These are phyloP conservation scores for Euphrasia confusa DNA, from an alignment of 257 asterid species.

Conservation along the genomic window DNA sequence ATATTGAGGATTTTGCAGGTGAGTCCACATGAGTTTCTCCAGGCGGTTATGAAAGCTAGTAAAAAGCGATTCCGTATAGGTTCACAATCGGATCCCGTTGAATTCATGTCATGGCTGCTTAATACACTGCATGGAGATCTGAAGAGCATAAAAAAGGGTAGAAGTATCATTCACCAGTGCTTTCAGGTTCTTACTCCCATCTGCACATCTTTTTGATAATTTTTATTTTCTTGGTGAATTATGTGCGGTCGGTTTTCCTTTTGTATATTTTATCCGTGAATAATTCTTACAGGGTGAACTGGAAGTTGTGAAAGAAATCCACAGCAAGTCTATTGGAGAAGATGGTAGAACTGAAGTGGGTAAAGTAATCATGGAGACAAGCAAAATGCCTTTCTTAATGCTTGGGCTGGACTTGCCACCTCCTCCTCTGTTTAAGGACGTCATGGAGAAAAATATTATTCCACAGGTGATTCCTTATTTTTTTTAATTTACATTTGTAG, in stretches of 20 bases:
- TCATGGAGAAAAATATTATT: conserved; percentile 93
- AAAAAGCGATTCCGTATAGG: conserved; percentile 84
- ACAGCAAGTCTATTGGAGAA: conserved; percentile 37
- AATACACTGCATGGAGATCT: conserved; percentile 76
- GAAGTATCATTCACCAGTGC: conserved; percentile 85
- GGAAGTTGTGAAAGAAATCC: conserved; percentile 81
- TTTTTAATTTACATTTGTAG: conserved; percentile 9
- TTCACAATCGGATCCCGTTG: conserved; percentile 93
- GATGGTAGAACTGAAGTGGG: conserved; percentile 36
- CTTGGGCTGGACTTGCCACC: conserved; percentile 98
- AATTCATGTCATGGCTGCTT: conserved; percentile 95
- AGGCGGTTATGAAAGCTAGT: conserved; percentile 95
- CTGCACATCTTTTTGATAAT: background rate
- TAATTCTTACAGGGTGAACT: conserved; percentile 68
- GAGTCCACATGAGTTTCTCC: conserved; percentile 97
- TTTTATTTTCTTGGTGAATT: background rate
- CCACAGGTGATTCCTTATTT: conserved; percentile 64
- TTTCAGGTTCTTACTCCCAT: conserved; percentile 60
- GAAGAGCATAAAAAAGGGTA: conserved; percentile 53
- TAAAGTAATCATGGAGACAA: conserved; percentile 43
- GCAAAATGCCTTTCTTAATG: conserved; percentile 87
- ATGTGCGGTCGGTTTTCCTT: background rate
- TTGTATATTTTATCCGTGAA: conserved; percentile 17
- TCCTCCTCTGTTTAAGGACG: conserved; percentile 88
- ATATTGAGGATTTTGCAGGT: conserved; percentile 53